phyloP scores from a whole-genome alignment of 345 rosid species.

The Sonneratia alba region DNA sequence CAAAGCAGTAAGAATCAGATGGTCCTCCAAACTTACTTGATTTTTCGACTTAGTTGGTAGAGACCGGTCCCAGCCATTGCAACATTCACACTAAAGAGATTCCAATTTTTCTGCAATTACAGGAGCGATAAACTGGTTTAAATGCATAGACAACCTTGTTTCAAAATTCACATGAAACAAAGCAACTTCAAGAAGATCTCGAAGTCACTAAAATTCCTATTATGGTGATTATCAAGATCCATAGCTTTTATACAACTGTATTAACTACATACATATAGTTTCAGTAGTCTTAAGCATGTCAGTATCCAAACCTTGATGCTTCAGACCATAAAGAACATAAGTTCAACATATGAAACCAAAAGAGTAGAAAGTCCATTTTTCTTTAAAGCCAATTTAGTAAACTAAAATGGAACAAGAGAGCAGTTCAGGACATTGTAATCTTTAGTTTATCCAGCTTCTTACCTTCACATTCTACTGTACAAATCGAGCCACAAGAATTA shows the following conservation, averaged over 20 bases:
- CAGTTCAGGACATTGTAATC: neutral
- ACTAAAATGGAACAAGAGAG: neutral
- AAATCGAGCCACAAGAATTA: neutral
- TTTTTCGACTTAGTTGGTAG: conserved; percentile 75
- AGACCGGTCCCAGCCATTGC: conserved; percentile 84
- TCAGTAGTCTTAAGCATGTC: neutral
- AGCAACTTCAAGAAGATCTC: neutral
- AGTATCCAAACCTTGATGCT: neutral
- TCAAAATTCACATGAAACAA: neutral
- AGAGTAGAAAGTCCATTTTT: neutral
- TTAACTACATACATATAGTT: neutral
- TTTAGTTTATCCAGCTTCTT: neutral
- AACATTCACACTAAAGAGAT: conserved; percentile 73
- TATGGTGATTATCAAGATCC: neutral
- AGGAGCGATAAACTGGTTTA: neutral
- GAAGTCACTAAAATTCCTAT: neutral
- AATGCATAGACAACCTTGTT: neutral
- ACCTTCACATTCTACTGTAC: neutral
- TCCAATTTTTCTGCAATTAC: conserved; percentile 82
- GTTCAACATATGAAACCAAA: neutral
- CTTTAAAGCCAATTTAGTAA: neutral
- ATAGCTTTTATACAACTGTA: neutral
- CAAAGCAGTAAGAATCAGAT: neutral
- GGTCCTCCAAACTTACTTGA: conserved; percentile 37
- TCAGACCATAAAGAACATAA: neutral